Base-by-base conservation (phyloP, 208 protist species). In the Acanthamoeba triangularis region DNA sequence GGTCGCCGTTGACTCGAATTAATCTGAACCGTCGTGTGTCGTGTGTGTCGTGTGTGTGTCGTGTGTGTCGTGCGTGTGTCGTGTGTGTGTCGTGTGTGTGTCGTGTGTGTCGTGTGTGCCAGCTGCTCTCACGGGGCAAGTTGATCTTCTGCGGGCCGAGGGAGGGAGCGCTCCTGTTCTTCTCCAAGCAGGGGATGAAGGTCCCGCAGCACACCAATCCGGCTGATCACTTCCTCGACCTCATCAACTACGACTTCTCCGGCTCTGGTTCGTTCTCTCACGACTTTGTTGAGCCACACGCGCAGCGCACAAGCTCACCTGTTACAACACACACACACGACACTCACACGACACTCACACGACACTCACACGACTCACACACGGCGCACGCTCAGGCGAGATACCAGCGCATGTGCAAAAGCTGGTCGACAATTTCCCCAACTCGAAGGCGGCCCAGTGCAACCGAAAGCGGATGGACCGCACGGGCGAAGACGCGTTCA, bases 221-320 rank as follows among this genome's bases (percentile, higher is more conserved):
- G n/a, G 80, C 80, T 33, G 80, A 88, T 14, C 52, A 88, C 44
- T 88, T 93, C 59, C 47, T 93, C n/a, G 88, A 93, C 37, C n/a
- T 93, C 6, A 93, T 93, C 59, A 80, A 93, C 65, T 93, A 93
- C 56, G 63, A 80, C 88, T 93, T 93, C 33, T 10, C 35, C 7
- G 47, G 52, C 8, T 13, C 5, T 14, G 30, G 41, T 80, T 35
- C 72, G 30, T 49, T 10, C n/a, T 28, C 28, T 67, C 37, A 41
- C 1, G 37, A 41, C 37, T 41, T 41, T 41, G 37, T 41, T 1
- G 37, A 41, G n/a, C 3, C 37, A 41, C 37, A 3, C 37, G 37
- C 37, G 37, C 37, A 41, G 37, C 37, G 3, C 37, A 41, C 37
- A 41, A 41, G 37, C 37, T 41, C 37, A 41, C 37, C 37, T 3